Evolutionary conservation across 345 rosid species (phyloP).

Genomic region (Jatropha curcas): DNA sequence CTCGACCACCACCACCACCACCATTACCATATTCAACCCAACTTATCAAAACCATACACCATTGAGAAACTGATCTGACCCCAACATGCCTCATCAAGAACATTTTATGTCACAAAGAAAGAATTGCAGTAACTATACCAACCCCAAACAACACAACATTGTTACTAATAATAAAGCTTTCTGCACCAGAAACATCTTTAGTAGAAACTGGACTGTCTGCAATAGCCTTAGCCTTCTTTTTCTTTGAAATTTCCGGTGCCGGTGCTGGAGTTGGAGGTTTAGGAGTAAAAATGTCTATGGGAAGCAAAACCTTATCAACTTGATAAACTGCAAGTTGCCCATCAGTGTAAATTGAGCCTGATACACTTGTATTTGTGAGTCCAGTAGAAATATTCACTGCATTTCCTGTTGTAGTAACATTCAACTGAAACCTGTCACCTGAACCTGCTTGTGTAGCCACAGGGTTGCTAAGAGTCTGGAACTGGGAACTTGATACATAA

Average conservation of each 20-base stretch:
- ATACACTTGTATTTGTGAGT: constrained; percentile 32
- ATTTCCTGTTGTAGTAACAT: constrained; percentile 33
- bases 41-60: constrained; percentile 14
- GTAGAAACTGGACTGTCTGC: not conserved
- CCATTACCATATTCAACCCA: not conserved
- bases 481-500: constrained; percentile 35
- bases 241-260: constrained; percentile 17
- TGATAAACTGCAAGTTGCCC: constrained; percentile 40
- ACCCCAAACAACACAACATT: constrained; percentile 11
- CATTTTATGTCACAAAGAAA: constrained; percentile 14
- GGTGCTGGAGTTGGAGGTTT: constrained; percentile 29
- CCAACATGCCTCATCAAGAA: not conserved
- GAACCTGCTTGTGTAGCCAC: constrained; percentile 44
- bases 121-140: constrained; percentile 9
- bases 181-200: constrained; percentile 5
- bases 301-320: constrained; percentile 44
- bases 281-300: constrained; percentile 32
- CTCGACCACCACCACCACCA: not conserved
- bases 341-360: constrained; percentile 36
- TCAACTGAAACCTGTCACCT: constrained; percentile 29
- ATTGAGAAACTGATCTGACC: not conserved
- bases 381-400: constrained; percentile 33
- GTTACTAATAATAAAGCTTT: not conserved
- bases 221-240: constrained; percentile 1
- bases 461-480: constrained; percentile 50